These are phyloP conservation scores for Vicia sativa DNA, from an alignment of 306 rosid species.

Conservation along the genomic window DNA sequence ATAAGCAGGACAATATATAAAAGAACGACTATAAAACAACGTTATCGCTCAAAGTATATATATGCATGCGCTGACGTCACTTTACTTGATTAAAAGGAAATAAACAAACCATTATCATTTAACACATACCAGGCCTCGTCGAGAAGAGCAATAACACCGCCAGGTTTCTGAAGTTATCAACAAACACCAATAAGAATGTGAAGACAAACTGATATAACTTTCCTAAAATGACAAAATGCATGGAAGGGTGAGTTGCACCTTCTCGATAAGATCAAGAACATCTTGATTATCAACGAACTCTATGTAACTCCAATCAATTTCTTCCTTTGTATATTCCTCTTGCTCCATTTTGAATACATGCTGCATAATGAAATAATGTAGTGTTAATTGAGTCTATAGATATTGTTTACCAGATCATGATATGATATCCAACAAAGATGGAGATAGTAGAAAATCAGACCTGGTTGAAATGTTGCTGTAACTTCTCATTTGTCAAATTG, in stretches of 20 bases:
- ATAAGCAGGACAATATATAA: conserved; percentile 36
- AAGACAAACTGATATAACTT: conserved; percentile 26
- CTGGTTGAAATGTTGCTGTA: conserved; percentile 99
- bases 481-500: conserved; percentile 96
- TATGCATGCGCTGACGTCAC: conserved; percentile 8
- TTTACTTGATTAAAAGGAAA: conserved; percentile 13
- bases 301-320: conserved; percentile 94
- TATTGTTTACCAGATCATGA: conserved; percentile 30
- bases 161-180: conserved; percentile 81
- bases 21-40: background rate
- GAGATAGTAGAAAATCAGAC: conserved; percentile 46
- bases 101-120: conserved; percentile 21
- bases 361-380: conserved; percentile 50
- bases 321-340: conserved; percentile 95
- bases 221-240: conserved; percentile 22
- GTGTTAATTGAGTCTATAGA: conserved; percentile 23
- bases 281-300: conserved; percentile 95
- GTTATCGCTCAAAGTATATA: conserved; percentile 34
- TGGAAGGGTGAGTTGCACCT: conserved; percentile 54
- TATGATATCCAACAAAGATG: conserved; percentile 34
- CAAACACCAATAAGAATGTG: conserved; percentile 27
- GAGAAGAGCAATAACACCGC: conserved; percentile 91
- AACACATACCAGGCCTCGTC: conserved; percentile 95
- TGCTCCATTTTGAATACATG: conserved; percentile 99
- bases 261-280: conserved; percentile 92